Evolutionary conservation across 345 rosid genomes (phyloP).

Genomic region (Syzygium jambos): DNA sequence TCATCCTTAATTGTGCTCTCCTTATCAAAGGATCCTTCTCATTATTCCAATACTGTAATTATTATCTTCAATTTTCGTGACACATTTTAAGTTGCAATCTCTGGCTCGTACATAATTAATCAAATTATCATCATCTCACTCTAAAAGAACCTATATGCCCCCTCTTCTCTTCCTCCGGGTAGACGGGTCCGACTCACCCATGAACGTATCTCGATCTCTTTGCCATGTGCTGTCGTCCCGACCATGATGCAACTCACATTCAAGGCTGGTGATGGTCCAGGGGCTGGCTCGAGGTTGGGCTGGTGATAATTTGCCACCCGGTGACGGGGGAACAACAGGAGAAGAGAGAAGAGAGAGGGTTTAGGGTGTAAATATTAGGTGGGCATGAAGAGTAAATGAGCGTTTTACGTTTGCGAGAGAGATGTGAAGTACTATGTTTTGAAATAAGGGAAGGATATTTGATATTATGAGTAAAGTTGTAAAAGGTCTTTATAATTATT

Average conservation of each 20-base stretch:
- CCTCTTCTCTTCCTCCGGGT: not conserved
- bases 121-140: not conserved
- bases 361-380: no score
- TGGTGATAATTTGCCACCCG: not conserved
- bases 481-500: not conserved
- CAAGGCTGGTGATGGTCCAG: not conserved
- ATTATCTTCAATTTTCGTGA: not conserved
- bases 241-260: not conserved
- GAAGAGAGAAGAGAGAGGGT: no score
- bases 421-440: not conserved
- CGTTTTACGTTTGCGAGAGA: rapidly evolving
- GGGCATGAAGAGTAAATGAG: not conserved
- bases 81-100: not conserved
- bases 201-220: not conserved
- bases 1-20: not conserved
- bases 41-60: rapidly evolving
- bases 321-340: no score
- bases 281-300: not conserved
- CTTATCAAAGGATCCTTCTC: not conserved
- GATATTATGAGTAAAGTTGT: not conserved
- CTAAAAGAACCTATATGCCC: not conserved
- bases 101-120: rapidly evolving
- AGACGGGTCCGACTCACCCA: not conserved
- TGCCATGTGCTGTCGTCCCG: not conserved
- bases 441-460: not conserved